Percentiles rank a stretch among this genome's conserved stretches.
These are phyloP conservation scores for Corylus heterophylla DNA, from an alignment of 306 rosid species.

Conservation along the genomic window DNA sequence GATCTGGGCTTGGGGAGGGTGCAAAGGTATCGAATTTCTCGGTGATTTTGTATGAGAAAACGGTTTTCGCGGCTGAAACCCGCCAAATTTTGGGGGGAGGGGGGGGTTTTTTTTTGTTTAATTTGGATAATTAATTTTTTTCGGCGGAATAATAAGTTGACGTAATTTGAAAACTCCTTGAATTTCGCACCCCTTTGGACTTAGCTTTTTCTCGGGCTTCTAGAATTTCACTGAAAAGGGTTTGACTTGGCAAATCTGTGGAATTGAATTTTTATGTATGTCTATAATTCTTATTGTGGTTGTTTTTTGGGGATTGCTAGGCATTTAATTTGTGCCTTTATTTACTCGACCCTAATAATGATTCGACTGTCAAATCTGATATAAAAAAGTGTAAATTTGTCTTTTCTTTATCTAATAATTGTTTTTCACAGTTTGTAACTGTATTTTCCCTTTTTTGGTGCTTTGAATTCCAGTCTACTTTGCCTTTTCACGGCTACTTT, in stretches of 20 bases:
- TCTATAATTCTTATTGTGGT: not conserved
- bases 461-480: constrained; percentile 45
- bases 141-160: constrained; percentile 37
- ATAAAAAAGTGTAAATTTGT: constrained; percentile 54
- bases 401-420: constrained; percentile 41
- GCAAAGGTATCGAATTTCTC: constrained; percentile 39
- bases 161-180: constrained; percentile 42
- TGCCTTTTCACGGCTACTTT: constrained; percentile 42
- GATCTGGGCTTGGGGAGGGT: constrained; percentile 39
- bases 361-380: constrained; percentile 46
- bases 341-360: constrained; percentile 34
- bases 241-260: constrained; percentile 43
- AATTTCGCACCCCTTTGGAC: constrained; percentile 56
- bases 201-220: constrained; percentile 17
- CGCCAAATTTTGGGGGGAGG: not conserved
- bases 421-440: constrained; percentile 35
- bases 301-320: constrained; percentile 12
- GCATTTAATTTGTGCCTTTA: constrained; percentile 31
- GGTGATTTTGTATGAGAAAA: not conserved
- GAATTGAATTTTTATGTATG: not conserved
- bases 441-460: constrained; percentile 41
- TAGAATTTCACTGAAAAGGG: constrained; percentile 36
- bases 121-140: not conserved
- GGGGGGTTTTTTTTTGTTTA: not conserved
- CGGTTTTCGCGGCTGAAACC: not conserved